phyloP scores from a whole-genome alignment of 495 filamentous ascomycete genomes.

The Staphylotrichum longicolle region DNA sequence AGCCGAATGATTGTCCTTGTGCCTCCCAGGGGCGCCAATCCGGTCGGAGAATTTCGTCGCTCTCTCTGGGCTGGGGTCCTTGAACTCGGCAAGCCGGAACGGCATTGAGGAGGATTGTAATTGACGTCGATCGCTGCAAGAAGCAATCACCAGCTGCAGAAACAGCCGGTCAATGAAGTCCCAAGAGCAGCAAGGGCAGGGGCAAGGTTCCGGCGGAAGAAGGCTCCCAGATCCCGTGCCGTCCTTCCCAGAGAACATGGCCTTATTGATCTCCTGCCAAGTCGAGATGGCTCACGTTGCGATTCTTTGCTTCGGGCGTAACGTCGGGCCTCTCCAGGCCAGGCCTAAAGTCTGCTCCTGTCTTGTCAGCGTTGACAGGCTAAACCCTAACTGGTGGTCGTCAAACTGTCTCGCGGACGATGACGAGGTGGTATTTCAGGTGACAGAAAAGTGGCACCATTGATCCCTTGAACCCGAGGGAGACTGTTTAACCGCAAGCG shows the following conservation, averaged over 20 bases:
- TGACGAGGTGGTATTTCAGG: not conserved
- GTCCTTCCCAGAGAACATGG: constrained; percentile 3
- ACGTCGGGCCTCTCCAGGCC: too few relatives aligned
- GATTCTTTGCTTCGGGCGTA: too few relatives aligned
- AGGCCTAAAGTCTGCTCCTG: too few relatives aligned
- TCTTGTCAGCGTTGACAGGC: too few relatives aligned
- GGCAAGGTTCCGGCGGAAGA: constrained; percentile 17
- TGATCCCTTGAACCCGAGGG: not conserved
- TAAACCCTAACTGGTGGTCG: too few relatives aligned
- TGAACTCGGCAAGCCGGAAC: not conserved
- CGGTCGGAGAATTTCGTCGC: not conserved
- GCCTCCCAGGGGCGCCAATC: not conserved
- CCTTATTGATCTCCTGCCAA: constrained; percentile 7
- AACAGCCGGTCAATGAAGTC: not conserved
- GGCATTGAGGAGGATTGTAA: constrained; percentile 12
- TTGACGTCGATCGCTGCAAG: constrained; percentile 13
- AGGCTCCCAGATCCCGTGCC: constrained; percentile 22
- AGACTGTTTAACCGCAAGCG: constrained; percentile 6
- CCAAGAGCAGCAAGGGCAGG: constrained; percentile 8
- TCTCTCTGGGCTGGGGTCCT: not conserved
- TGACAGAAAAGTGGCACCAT: not conserved
- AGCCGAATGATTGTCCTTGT: not conserved
- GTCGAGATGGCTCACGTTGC: not conserved
- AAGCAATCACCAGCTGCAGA: not conserved
- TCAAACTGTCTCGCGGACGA: too few relatives aligned